Percentiles rank a stretch among this genome's conserved stretches.
Conservation (phyloP, 78 protist genomes). For the Planoprotostelium fungivorum region DNA sequence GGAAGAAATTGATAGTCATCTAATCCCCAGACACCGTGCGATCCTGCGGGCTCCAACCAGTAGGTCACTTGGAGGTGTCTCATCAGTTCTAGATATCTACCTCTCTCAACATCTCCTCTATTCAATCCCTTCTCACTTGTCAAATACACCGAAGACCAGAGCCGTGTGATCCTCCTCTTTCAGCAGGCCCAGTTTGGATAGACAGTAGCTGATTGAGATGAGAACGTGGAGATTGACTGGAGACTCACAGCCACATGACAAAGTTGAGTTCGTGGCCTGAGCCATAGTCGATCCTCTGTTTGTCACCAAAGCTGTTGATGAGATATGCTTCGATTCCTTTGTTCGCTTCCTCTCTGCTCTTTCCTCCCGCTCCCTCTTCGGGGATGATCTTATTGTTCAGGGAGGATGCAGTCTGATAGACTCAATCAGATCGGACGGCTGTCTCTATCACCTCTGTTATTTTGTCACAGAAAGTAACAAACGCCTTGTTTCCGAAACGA, state of each 20-base stretch:
- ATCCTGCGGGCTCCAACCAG: conserved; percentile 96
- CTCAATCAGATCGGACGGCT: background rate
- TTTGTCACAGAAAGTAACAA: background rate
- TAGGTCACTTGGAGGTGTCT: conserved; percentile 72
- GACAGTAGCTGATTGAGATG: conserved; percentile 3
- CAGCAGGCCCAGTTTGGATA: conserved; percentile 28
- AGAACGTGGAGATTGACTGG: background rate
- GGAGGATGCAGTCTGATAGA: background rate
- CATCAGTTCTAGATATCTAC: conserved; percentile 71
- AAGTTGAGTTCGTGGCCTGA: conserved; percentile 94
- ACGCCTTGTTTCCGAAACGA: background rate
- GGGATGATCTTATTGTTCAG: background rate
- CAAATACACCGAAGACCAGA: conserved; percentile 21
- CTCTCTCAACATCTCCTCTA: background rate
- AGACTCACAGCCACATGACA: conserved; percentile 27
- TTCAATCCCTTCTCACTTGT: background rate
- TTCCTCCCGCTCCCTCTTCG: background rate
- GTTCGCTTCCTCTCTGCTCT: background rate
- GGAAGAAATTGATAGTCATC: conserved; percentile 95
- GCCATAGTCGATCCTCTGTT: conserved; percentile 95
- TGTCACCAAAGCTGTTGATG: conserved; percentile 79
- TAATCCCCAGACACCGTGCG: conserved; percentile 97
- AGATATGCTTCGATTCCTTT: conserved; percentile 21
- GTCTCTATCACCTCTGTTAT: background rate
- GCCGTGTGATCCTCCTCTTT: conserved; percentile 13